Base-by-base conservation (phyloP, 306 rosid species). In the Pueraria montana region DNA sequence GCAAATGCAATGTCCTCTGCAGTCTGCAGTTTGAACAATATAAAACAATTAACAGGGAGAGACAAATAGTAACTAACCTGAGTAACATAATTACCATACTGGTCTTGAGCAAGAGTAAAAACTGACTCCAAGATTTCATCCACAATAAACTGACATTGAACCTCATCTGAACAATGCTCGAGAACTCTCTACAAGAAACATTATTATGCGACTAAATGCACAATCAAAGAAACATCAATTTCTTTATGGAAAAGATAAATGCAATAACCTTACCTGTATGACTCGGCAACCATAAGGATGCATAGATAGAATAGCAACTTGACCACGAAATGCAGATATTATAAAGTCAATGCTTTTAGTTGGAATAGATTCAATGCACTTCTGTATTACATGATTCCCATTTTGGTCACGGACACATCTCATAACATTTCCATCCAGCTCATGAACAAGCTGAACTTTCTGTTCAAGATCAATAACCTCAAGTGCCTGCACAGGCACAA, bases 241-340 rank as follows among this genome's bases (percentile, higher is more conserved):
- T 40, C 20, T 24, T 74, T 26, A 38, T 30, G 59, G 23, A 55
- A 72, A 70, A 67, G 71, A 26, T 11, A 50, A 67, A 81, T 59
- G 40, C 55, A 76, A 45, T 69, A 73, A 68, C 16, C 4, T 55
- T 87, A 89, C 92, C 88, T 89, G 92, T 61, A 89, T 85, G 84
- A 89, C 92, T 42, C 92, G 90, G 72, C 92, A 89, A 70, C 92
- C 92, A 83, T 89, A 89, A 42, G 92, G 92, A 85, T 89, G 92
- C 88, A 58, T 87, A 21, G 92, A 87, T 62, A 89, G 82, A 52
- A 7, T 58, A 27, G 92, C 84, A 49, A 89, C 91, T 69, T 89
- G 91, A 64, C 88, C 85, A 12, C 78, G 88, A 45, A 89, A 89
- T 17, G 92, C 91, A 83, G 92, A 83, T 83, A 89, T 83, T 74